phyloP scores from a whole-genome alignment of 305 asterid species.

The Solanum hybrid region DNA sequence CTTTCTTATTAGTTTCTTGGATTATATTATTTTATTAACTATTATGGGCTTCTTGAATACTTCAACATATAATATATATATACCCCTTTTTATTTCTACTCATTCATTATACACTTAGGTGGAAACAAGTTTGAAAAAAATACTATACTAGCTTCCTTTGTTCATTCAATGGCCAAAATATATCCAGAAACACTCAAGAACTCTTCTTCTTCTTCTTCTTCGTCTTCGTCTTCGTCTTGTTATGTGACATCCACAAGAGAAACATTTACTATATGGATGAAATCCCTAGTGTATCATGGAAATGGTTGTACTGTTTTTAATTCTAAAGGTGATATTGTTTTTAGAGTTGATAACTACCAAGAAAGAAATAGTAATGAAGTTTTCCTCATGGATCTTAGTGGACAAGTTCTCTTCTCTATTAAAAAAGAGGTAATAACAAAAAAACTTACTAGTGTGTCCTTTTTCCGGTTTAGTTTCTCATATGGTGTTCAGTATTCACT shows the following conservation, averaged over 20 bases:
- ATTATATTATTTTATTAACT: not conserved
- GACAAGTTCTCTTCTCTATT: slow-evolving; percentile 47
- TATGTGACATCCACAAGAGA: slow-evolving; percentile 31
- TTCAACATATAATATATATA: not conserved
- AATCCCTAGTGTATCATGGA: slow-evolving; percentile 55
- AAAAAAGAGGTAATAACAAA: not conserved
- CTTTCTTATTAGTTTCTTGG: not conserved
- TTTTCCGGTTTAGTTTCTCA: not conserved
- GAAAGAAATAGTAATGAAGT: slow-evolving; percentile 35
- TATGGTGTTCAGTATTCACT: not conserved
- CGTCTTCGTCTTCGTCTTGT: not conserved
- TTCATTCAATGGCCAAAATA: not conserved
- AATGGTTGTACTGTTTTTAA: slow-evolving; percentile 59
- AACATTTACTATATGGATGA: slow-evolving; percentile 70
- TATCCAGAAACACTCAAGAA: not conserved
- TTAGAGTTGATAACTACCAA: slow-evolving; percentile 65
- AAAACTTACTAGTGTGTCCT: not conserved
- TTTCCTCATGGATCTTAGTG: slow-evolving; percentile 54
- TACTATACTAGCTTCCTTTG: not conserved
- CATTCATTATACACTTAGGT: not conserved
- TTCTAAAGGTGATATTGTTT: slow-evolving; percentile 43
- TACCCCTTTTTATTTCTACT: not conserved
- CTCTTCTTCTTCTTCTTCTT: not conserved
- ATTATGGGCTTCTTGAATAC: not conserved
- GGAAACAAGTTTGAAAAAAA: not conserved